These are phyloP conservation scores for Candida tropicalis DNA, from an alignment of 1,139 yeast species.

Conservation along the genomic window DNA sequence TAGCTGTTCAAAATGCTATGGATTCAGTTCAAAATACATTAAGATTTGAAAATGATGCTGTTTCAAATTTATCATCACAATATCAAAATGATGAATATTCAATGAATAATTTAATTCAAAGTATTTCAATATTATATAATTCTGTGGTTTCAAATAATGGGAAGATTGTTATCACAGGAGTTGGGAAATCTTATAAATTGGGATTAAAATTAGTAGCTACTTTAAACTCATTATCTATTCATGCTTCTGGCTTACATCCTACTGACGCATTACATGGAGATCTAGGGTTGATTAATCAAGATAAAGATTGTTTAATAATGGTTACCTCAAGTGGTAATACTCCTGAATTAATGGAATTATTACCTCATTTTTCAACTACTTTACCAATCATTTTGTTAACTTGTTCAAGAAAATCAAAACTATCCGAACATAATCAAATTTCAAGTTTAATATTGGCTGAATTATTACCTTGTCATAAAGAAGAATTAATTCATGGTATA, in stretches of 20 bases:
- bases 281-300: conserved; percentile 66
- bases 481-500: conserved; percentile 70
- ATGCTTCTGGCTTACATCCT: conserved; percentile 72
- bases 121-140: conserved; percentile 54
- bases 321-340: conserved; percentile 85
- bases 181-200: conserved; percentile 83
- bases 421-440: conserved; percentile 47
- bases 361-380: conserved; percentile 57
- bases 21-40: conserved; percentile 34
- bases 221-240: conserved; percentile 74
- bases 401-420: conserved; percentile 52
- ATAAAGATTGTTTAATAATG: conserved; percentile 62
- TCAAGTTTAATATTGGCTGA: conserved; percentile 62
- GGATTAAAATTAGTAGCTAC: conserved; percentile 82
- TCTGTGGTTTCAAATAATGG: conserved; percentile 53
- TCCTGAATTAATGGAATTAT: conserved; percentile 64
- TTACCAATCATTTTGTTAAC: conserved; percentile 67
- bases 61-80: conserved; percentile 31
- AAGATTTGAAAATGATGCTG: conserved; percentile 37
- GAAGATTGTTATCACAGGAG: conserved; percentile 75
- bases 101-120: conserved; percentile 49
- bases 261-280: conserved; percentile 92
- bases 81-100: conserved; percentile 41
- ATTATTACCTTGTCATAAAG: conserved; percentile 59
- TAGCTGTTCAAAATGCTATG: conserved; percentile 20